phyloP scores from a whole-genome alignment of 192 early-diverging fungal genomes.

The Umbelopsis ramanniana region DNA sequence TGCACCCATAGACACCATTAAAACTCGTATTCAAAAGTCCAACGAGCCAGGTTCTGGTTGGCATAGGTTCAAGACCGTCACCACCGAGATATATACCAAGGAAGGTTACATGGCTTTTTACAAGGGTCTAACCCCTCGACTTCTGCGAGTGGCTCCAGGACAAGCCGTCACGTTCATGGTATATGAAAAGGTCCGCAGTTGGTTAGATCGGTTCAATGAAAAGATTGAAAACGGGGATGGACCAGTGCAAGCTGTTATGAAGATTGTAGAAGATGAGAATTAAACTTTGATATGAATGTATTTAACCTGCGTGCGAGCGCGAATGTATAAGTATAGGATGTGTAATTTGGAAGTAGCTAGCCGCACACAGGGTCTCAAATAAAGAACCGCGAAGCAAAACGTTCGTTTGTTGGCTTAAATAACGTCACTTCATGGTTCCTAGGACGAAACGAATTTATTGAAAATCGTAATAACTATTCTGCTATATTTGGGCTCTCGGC shows the following conservation, averaged over 20 bases:
- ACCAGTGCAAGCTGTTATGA: neutral
- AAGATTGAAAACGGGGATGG: conserved; percentile 29
- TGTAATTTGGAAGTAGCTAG: too few species aligned
- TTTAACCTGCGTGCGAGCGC: neutral
- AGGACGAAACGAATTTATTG: too few species aligned
- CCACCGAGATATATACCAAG: conserved; percentile 75
- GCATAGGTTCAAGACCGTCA: conserved; percentile 76
- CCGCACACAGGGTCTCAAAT: neutral
- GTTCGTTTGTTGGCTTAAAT: too few species aligned
- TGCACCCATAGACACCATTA: conserved; percentile 97
- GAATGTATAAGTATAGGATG: neutral
- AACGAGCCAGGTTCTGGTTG: conserved; percentile 73
- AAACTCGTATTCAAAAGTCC: conserved; percentile 94
- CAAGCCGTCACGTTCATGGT: conserved; percentile 97
- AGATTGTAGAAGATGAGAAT: conserved; percentile 7
- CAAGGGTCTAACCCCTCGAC: conserved; percentile 89
- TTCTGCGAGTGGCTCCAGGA: conserved; percentile 93
- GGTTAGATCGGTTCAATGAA: conserved; percentile 52
- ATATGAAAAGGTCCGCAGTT: conserved; percentile 80
- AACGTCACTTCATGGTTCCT: too few species aligned
- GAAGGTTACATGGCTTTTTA: conserved; percentile 94
- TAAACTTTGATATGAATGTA: neutral
- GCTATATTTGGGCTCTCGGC: too few species aligned
- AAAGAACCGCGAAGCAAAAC: neutral
- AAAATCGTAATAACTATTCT: too few species aligned